Evolutionary conservation across 164 flowering plant species (phyloP), one percentile per base, ranked within the genome.

Genomic region (Amborella trichopoda): DNA sequence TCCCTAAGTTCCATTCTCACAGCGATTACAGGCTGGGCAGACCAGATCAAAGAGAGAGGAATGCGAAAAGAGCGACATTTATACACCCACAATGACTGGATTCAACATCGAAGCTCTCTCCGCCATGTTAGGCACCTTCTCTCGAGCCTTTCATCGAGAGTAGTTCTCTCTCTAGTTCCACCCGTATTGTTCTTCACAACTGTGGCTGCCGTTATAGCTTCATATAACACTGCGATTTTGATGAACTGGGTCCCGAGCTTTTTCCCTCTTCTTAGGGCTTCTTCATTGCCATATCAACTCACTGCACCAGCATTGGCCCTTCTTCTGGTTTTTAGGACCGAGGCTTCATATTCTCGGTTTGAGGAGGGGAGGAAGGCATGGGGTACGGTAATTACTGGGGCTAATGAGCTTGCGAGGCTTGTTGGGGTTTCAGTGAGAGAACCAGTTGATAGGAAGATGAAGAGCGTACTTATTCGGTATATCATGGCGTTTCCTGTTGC

Each of bases 231-330:
- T 0, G 87, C 85, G 0, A 83, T 83, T 5, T 52, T 45, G 2
- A 1, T 54, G 62, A 46, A 69, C 16, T 69, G 58, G 77, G 56
- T 90, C 58, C 96, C 93, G 3, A 84, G 65, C 28, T 67, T 70
- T 24, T 72, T 86, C 52, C 96, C 93, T 0, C 39, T 78, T 23
- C 50, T 91, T 59, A 76, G 76, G 37, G 69, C 93, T 0, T 78
- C 94, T 0, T 67, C 96, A 0, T 42, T 86, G 68, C 96, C 98
- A 0, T 91, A 86, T 44, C 98, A 91, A 72, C 54, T 91, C 44
- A 86, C 95, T 0, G 98, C 98, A 0, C 90, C 98, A 0, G 98
- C 98, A 1, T 53, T 91, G 65, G 98, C 96, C 14, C 77, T 91
- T 37, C 61, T 91, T 52, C 59, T 91, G 52, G 96, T 86, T 18